Conservation (phyloP, 306 rosid genomes). For the Oxytropis ochrocephala region DNA sequence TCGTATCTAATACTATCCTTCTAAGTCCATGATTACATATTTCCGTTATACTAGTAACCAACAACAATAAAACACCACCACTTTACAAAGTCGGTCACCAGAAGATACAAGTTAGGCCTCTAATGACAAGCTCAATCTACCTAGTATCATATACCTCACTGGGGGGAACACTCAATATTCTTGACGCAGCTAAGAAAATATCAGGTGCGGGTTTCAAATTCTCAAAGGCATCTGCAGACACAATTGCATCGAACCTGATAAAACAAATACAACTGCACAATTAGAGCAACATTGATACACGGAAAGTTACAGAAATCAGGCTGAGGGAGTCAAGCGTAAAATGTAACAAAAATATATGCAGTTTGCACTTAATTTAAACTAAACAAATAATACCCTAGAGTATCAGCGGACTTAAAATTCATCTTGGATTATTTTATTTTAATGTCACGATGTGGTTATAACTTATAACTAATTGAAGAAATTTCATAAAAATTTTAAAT, state of each 20-base stretch:
- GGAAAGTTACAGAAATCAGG: neutral
- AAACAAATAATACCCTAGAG: neutral
- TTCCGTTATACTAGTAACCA: neutral
- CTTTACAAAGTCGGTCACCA: slow-evolving; percentile 1
- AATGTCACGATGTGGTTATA: neutral
- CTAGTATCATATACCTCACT: slow-evolving; percentile 52
- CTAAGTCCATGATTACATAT: slow-evolving; percentile 2
- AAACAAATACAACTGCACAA: slow-evolving; percentile 14
- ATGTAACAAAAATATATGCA: neutral
- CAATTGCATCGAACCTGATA: slow-evolving; percentile 89
- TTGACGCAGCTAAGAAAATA: slow-evolving; percentile 87
- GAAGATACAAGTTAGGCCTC: neutral
- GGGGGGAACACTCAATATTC: slow-evolving; percentile 59
- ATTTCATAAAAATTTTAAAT: neutral
- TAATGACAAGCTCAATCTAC: slow-evolving; percentile 12
- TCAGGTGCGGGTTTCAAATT: slow-evolving; percentile 98
- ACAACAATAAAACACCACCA: slow-evolving; percentile 5
- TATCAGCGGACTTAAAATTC: neutral
- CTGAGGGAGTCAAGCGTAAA: slow-evolving; percentile 2
- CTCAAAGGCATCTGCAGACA: slow-evolving; percentile 97
- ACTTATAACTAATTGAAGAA: slow-evolving; percentile 1
- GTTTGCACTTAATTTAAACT: neutral
- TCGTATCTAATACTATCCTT: slow-evolving; percentile 1
- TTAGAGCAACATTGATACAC: slow-evolving; percentile 3
- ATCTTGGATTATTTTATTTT: slow-evolving; percentile 14